Evolutionary conservation across 805 yeast genomes (phyloP).

Genomic region (Kluyveromyces starmeri): DNA sequence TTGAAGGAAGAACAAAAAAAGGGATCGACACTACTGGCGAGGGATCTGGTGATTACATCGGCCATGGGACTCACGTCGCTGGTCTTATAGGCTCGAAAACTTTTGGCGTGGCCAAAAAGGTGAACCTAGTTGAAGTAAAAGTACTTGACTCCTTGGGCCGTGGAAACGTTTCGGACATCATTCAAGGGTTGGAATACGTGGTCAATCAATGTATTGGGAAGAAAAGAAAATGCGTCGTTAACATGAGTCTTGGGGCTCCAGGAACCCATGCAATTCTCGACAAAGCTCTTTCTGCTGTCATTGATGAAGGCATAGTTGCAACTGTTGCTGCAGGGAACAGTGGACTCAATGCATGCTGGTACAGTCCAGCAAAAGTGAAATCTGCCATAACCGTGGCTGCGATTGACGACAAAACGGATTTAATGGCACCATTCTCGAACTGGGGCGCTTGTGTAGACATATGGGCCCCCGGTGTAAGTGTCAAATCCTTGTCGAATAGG

Average conservation of each 20-base stretch:
- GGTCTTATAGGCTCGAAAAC: conserved; percentile 74
- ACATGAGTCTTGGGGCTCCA: conserved; percentile 72
- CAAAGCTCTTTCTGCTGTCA: conserved; percentile 68
- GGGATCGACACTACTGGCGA: conserved; percentile 59
- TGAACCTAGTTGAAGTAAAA: conserved; percentile 60
- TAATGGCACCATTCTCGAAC: conserved; percentile 72
- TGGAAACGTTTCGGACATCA: conserved; percentile 59
- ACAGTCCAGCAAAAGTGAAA: conserved; percentile 79
- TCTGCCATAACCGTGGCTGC: conserved; percentile 81
- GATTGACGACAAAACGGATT: conserved; percentile 63
- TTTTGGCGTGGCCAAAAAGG: conserved; percentile 76
- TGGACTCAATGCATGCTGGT: conserved; percentile 64
- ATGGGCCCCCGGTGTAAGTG: conserved; percentile 72
- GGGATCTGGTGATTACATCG: conserved; percentile 58
- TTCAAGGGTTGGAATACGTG: conserved; percentile 59
- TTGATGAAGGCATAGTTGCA: conserved; percentile 57
- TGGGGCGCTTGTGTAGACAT: conserved; percentile 90
- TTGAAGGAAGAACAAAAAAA: conserved; percentile 49
- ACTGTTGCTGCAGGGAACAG: conserved; percentile 87
- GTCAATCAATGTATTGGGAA: conserved; percentile 43
- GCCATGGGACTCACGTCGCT: conserved; percentile 94
- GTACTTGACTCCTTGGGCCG: conserved; percentile 60
- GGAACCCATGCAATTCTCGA: conserved; percentile 53
- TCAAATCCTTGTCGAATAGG: conserved; percentile 44
- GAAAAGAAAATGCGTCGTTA: conserved; percentile 51